Base-by-base conservation (phyloP, 164 flowering plant genomes). In the Liriodendron chinense region DNA sequence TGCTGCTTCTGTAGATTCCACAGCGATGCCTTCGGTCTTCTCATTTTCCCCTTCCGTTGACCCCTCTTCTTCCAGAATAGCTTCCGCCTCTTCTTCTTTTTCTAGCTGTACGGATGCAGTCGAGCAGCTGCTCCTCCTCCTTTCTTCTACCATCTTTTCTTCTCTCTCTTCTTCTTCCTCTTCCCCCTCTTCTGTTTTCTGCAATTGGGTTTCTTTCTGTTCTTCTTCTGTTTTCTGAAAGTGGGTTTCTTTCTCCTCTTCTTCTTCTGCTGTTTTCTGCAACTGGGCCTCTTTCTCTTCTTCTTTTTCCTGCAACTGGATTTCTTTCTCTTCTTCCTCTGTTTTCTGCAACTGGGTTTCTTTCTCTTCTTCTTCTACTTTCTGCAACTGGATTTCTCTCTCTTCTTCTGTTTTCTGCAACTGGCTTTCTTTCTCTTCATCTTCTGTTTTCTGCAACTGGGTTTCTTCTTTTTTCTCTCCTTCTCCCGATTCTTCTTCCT, bases 91-190 rank as follows among this genome's bases (percentile, higher is more conserved):
- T 68, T 76, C 78, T 68, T 68, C 71, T 62, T 74, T 76, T 64
- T 13, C 76, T 66, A 49, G 28, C 9, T 20, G 47, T 9, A 70
- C 74, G 59, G 80, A 26, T 63, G 43, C 50, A 59, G 70, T 34
- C 49, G 76, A 65, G 22, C 21, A 72, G 49, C 76, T 73, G 56
- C 76, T 73, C 59, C 49, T 63, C 69, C 23, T 74, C 43, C 53
- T 68, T 69, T 72, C 72, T 12, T 57, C 68, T 47, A 0, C 47
- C 47, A 49, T 25, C 5, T 63, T 56, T 10, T 61, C 79, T 67
- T 77, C 82, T 70, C 22, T 72, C 13, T n/a, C 73, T 53, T 74
- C 77, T 47, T 59, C 72, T 50, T 80, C 75, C 70, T 72, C 77
- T 13, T 80, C 75, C 72, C 70, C 77, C 13, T n/a, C 22, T 70